phyloP scores from a whole-genome alignment of 805 yeast genomes.

The Ogataea ganodermae region DNA sequence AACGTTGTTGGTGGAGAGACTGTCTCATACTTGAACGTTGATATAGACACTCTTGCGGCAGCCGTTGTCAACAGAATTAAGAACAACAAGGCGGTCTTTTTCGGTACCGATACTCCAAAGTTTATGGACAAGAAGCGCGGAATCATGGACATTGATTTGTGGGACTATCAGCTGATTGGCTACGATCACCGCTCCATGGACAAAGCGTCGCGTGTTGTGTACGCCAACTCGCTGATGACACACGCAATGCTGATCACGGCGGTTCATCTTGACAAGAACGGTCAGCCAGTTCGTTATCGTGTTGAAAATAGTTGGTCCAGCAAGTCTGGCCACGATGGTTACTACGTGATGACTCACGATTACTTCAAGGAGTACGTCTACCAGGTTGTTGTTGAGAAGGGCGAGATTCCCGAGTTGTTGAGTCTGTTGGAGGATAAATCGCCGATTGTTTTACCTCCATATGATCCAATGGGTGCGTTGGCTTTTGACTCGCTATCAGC shows the following conservation, averaged over 20 bases:
- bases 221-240: slow-evolving; percentile 78
- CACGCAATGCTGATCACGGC: slow-evolving; percentile 89
- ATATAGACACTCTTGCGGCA: slow-evolving; percentile 56
- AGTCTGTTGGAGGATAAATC: slow-evolving; percentile 41
- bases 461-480: slow-evolving; percentile 81
- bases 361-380: slow-evolving; percentile 75
- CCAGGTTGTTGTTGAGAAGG: slow-evolving; percentile 64
- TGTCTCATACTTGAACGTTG: slow-evolving; percentile 70
- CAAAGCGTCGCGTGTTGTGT: slow-evolving; percentile 70
- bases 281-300: slow-evolving; percentile 65
- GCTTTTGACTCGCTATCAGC: slow-evolving; percentile 38
- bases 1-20: slow-evolving; percentile 71
- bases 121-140: slow-evolving; percentile 66
- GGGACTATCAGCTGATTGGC: slow-evolving; percentile 61
- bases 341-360: slow-evolving; percentile 69
- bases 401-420: slow-evolving; percentile 46
- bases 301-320: slow-evolving; percentile 82
- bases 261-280: slow-evolving; percentile 67
- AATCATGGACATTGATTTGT: slow-evolving; percentile 68
- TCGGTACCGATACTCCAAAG: slow-evolving; percentile 88
- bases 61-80: slow-evolving; percentile 69
- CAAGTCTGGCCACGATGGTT: slow-evolving; percentile 66
- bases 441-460: slow-evolving; percentile 65
- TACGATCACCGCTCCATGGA: slow-evolving; percentile 48
- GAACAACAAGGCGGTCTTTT: slow-evolving; percentile 77